Percentiles rank a stretch among this genome's conserved stretches.
Conservation (phyloP, 2,329 filamentous ascomycete genomes). For the Ophiocordyceps australis region DNA sequence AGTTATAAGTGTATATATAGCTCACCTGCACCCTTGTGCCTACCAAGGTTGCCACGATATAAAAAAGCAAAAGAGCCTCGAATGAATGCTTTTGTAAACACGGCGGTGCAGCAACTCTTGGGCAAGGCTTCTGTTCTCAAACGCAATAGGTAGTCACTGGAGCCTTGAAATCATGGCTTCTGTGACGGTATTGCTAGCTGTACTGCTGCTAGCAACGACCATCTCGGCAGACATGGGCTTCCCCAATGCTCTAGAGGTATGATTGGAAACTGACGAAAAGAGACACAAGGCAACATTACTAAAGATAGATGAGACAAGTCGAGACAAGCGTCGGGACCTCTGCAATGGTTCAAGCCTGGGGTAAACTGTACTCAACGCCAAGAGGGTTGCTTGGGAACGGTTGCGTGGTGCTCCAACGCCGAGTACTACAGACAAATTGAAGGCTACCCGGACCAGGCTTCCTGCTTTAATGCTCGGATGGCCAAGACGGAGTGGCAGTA, state of each 20-base stretch:
- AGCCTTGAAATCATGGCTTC: not conserved
- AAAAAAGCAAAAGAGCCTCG: too few species aligned
- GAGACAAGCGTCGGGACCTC: not conserved
- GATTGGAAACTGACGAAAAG: too few species aligned
- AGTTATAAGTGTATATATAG: too few species aligned
- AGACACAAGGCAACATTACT: too few species aligned
- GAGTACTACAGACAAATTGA: slow-evolving; percentile 1
- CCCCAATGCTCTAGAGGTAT: not conserved
- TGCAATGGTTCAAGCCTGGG: not conserved
- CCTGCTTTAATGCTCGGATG: slow-evolving; percentile 1
- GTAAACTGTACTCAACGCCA: not conserved
- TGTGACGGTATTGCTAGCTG: not conserved
- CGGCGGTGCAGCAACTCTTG: too few species aligned
- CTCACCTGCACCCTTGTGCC: too few species aligned
- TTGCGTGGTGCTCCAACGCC: slow-evolving; percentile 1
- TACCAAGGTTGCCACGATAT: too few species aligned
- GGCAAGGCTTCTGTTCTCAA: not conserved
- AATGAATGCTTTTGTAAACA: too few species aligned
- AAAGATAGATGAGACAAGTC: too few species aligned
- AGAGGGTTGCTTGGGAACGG: slow-evolving; percentile 1
- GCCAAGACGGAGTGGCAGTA: slow-evolving; percentile 1
- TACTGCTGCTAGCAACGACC: not conserved
- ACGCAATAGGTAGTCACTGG: not conserved
- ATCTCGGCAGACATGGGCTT: not conserved
- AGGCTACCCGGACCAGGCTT: not conserved